Evolutionary conservation across 768 basidiomycete species (phyloP).

Genomic region (Russula emetica): DNA sequence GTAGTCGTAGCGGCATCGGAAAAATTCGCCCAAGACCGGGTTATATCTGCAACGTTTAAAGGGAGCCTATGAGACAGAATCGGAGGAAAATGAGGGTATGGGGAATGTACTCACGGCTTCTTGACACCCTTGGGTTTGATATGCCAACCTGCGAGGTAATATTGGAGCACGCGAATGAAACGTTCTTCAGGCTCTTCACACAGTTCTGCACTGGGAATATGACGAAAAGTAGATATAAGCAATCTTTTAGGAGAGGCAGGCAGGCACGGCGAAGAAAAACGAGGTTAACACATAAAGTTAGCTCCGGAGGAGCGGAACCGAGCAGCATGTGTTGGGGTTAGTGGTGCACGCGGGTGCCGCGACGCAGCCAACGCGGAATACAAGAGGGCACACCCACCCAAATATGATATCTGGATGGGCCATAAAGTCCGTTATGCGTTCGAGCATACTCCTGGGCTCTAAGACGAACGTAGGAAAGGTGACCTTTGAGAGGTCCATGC

Average conservation of each 20-base stretch:
- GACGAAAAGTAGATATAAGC: background rate
- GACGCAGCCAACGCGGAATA: conserved; percentile 1
- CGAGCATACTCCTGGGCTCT: conserved; percentile 95
- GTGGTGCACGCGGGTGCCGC: background rate
- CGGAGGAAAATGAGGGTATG: conserved; percentile 9
- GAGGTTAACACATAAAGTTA: background rate
- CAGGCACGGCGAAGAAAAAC: background rate
- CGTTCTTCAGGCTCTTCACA: conserved; percentile 81
- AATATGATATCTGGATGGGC: conserved; percentile 97
- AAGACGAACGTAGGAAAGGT: conserved; percentile 94
- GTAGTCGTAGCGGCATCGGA: conserved; percentile 93
- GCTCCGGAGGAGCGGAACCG: background rate
- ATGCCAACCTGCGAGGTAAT: conserved; percentile 99
- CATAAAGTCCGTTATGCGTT: conserved; percentile 99
- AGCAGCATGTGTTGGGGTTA: background rate
- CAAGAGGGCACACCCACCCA: conserved; percentile 53
- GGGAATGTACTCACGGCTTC: conserved; percentile 73
- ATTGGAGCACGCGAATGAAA: conserved; percentile 85
- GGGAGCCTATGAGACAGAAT: conserved; percentile 14
- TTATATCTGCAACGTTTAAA: conserved; percentile 63
- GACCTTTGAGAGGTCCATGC: conserved; percentile 95
- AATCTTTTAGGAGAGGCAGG: background rate
- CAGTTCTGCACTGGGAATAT: conserved; percentile 61
- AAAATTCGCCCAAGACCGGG: conserved; percentile 95
- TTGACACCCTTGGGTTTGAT: conserved; percentile 99